A percentile compares a stretch with the other conserved stretches of the same genome.
These are phyloP conservation scores for Fusarium chaquense DNA, from an alignment of 2,329 filamentous ascomycete species.

Conservation along the genomic window DNA sequence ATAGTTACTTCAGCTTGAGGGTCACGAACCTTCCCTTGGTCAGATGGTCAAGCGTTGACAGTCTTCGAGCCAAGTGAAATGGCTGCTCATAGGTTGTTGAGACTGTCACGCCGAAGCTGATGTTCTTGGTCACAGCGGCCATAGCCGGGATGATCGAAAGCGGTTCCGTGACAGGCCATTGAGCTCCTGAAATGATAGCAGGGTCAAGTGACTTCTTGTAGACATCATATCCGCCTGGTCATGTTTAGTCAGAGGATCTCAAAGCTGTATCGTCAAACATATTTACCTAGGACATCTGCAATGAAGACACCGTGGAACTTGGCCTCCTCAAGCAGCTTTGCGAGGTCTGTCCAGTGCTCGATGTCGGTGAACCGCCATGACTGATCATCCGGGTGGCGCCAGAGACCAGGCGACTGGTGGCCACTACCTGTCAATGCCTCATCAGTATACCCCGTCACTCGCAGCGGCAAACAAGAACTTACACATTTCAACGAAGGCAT, in stretches of 20 bases:
- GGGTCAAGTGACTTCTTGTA: constrained; percentile 70
- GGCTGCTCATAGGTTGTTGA: constrained; percentile 79
- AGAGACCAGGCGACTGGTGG: constrained; percentile 61
- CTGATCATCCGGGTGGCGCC: constrained; percentile 73
- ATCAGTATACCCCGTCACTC: not conserved
- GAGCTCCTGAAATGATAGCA: constrained; percentile 71
- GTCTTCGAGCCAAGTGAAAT: constrained; percentile 73
- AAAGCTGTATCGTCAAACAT: not conserved
- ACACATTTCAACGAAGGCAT: constrained; percentile 55
- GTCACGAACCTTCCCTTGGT: constrained; percentile 62
- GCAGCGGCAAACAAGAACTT: not conserved
- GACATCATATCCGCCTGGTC: constrained; percentile 67
- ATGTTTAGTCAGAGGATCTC: constrained; percentile 58
- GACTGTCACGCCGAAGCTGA: constrained; percentile 77
- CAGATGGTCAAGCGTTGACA: constrained; percentile 77
- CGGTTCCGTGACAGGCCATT: constrained; percentile 79
- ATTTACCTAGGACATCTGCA: constrained; percentile 67
- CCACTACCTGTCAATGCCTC: constrained; percentile 53
- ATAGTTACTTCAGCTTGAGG: not conserved
- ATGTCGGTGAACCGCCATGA: constrained; percentile 72
- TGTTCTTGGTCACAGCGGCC: constrained; percentile 75
- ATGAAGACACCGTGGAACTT: constrained; percentile 77
- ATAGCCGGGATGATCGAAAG: constrained; percentile 74
- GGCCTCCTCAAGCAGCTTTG: constrained; percentile 69
- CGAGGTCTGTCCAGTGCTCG: constrained; percentile 71